Base-by-base conservation (phyloP, 805 yeast species). In the Hanseniaspora lachancei region DNA sequence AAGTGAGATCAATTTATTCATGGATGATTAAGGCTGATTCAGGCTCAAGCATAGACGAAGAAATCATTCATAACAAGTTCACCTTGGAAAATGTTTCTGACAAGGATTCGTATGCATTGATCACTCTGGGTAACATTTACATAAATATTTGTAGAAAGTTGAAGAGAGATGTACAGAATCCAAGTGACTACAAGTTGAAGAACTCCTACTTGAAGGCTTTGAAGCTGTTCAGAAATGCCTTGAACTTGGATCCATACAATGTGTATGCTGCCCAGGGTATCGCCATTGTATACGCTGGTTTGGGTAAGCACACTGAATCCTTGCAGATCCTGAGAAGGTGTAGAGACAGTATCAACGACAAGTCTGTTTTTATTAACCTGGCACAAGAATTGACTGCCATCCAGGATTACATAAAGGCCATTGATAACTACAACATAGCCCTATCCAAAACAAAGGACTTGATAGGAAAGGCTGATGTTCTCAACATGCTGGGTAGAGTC, bases 201-300 rank as follows among this genome's bases (percentile, higher is more conserved):
- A 85, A 83, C 60, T 84, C 88, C 55, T 91, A 84, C 66, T 74
- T 83, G 47, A 80, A 95, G 68, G 96, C 96, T n/a, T 84, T 89
- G 15, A 97, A 91, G 69, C 74, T 93, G 58, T 91, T 81, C 67
- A 86, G 88, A 63, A 93, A 93, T 70, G 96, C 88, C 1, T 72
- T 93, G 54, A 82, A 85, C 51, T 70, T 89, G 32, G 97, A 93
- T 70, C 80, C 89, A 2, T 74, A 77, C 61, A 87, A 91, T 66
- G 91, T 89, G 0, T 93, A 83, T 71, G 99, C 98, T 5, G 97
- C 98, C 1, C 98, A 93, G 69, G 99, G 99, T 55, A 76, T 93
- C 59, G 97, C 97, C 1, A 88, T 93, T 56, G 80, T 89, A 5
- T 85, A 88, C 67, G 95, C 95, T 12, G 97, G 91, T 63, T 83